Evolutionary conservation across 2,329 filamentous ascomycete genomes (phyloP).

Genomic region (Metarhizium robertsii): DNA sequence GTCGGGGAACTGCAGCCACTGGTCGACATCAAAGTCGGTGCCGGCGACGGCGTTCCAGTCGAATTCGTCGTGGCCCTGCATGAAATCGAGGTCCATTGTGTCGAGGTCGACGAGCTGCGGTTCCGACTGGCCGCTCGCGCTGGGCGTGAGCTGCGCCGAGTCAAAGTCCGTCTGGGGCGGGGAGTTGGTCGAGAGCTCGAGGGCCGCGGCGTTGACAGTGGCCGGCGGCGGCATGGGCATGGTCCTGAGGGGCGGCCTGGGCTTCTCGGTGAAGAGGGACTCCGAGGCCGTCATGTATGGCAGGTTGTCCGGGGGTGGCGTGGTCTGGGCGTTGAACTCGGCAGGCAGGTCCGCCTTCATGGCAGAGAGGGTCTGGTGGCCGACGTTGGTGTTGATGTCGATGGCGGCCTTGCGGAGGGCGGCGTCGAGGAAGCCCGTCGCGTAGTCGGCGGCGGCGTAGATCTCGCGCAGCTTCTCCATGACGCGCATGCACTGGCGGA

Average conservation of each 20-base stretch:
- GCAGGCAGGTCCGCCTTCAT: conserved; percentile 25
- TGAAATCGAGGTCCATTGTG: conserved; percentile 36
- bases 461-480: conserved; percentile 81
- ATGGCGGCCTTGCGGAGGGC: conserved; percentile 82
- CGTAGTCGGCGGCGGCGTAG: conserved; percentile 90
- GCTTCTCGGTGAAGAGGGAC: conserved; percentile 26
- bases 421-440: conserved; percentile 88
- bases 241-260: conserved; percentile 16
- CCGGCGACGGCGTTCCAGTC: conserved; percentile 45
- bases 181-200: conserved; percentile 27
- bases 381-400: conserved; percentile 42
- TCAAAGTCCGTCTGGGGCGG: conserved; percentile 37
- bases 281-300: conserved; percentile 34
- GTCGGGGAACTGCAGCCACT: conserved; percentile 49
- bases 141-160: conserved; percentile 33
- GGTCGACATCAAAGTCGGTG: conserved; percentile 47
- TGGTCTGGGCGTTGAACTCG: conserved; percentile 35
- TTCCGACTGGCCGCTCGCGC: conserved; percentile 34
- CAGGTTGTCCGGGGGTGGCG: conserved; percentile 40
- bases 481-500: conserved; percentile 87
- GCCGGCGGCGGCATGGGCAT: conserved; percentile 27
- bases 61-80: conserved; percentile 37
- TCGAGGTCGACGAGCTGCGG: conserved; percentile 23
- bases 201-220: conserved; percentile 26
- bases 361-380: conserved; percentile 23